Percentiles rank a stretch among this genome's conserved stretches.
phyloP scores from a whole-genome alignment of 768 basidiomycete genomes.

The Xerocomellus intermedius region DNA sequence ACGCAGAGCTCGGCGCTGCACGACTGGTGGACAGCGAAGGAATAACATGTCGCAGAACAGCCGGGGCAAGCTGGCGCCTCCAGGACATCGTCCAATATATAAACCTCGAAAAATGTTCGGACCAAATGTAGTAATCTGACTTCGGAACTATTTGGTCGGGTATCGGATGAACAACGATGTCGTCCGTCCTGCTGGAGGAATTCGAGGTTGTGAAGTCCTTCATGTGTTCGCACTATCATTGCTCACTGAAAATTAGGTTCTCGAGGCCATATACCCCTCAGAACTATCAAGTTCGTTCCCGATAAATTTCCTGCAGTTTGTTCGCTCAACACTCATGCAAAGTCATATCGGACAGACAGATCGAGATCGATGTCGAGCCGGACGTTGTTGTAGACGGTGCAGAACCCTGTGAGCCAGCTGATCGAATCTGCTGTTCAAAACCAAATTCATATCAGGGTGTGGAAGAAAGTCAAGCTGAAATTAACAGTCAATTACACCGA shows the following conservation, averaged over 20 bases:
- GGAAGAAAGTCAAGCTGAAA: slow-evolving; percentile 65
- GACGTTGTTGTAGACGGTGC: slow-evolving; percentile 67
- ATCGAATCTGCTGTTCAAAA: not conserved
- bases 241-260: slow-evolving; percentile 52
- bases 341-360: slow-evolving; percentile 83
- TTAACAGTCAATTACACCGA: slow-evolving; percentile 77
- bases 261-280: slow-evolving; percentile 94
- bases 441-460: slow-evolving; percentile 10
- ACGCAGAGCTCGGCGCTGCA: not conserved
- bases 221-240: slow-evolving; percentile 3
- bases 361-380: slow-evolving; percentile 85
- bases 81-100: slow-evolving; percentile 14
- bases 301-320: slow-evolving; percentile 30
- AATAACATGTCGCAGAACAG: slow-evolving; percentile 11
- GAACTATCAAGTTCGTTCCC: slow-evolving; percentile 82
- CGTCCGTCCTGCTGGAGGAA: slow-evolving; percentile 73
- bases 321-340: slow-evolving; percentile 50
- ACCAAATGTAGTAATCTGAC: slow-evolving; percentile 14
- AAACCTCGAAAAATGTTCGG: slow-evolving; percentile 3
- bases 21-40: not conserved
- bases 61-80: slow-evolving; percentile 13
- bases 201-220: slow-evolving; percentile 63
- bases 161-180: slow-evolving; percentile 44
- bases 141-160: slow-evolving; percentile 26
- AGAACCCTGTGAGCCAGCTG: slow-evolving; percentile 48